Evolutionary conservation across 192 early-diverging fungal species (phyloP), one percentile per base, ranked within the genome.

Genomic region (Coemansia sp.): DNA sequence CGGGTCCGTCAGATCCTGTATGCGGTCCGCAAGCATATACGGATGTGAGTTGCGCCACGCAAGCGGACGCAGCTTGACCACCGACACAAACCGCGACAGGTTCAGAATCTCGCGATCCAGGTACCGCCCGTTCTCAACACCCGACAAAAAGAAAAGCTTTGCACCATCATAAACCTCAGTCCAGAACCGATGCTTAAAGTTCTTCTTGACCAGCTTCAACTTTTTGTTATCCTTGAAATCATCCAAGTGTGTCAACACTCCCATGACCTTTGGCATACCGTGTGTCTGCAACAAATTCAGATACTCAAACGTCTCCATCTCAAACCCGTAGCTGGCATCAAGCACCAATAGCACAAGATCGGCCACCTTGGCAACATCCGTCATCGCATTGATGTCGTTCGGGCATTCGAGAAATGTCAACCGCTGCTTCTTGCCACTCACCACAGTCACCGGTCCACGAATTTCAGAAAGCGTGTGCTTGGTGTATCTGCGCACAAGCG

Each of bases 281-380:
- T 99, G 97, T 16, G 89, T 90, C 75, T 99, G 97, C 31, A 98
- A 77, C 61, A 99, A 88, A 77, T 99, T 99, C 31, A 99, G 84
- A 73, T 96, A 99, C 84, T 99, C 97, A 64, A 99, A 99, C 3
- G 97, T 99, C 86, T 99, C 97, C 97, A 99, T 99, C 78, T 99
- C 97, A 81, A 99, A 95, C 45, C 97, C 97, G 80, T 93, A 98
- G 73, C 92, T 94, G 11, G 96, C 97, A 68, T 99, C 97, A 57
- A 99, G 93, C 67, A 93, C 83, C 62, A 99, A 84, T 28, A 99
- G 85, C 7, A 99, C 93, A 60, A 99, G 73, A 79, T 99, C 97
- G 0, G 97, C 95, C 28, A 97, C 87, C 82, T 99, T 99, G 56
- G 90, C 97, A 54, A 98, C 84, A 72, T 99, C 97, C 48, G 97